Evolutionary conservation across 345 rosid species (phyloP), one percentile per base, ranked within the genome.

Genomic region (Acer yangbiense): DNA sequence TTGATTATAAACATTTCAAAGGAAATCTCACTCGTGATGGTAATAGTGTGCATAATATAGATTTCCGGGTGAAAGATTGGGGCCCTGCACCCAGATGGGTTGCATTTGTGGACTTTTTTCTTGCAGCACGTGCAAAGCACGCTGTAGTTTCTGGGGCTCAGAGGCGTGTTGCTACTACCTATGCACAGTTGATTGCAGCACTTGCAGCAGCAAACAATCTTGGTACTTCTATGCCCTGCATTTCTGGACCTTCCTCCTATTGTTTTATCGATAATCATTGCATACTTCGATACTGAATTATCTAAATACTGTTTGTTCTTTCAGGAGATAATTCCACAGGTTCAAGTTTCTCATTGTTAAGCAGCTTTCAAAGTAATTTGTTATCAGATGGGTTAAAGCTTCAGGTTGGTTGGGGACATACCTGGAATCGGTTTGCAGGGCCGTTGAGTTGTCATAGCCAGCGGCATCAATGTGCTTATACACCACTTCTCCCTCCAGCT

Each of bases 31-130:
- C 93, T 62, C 80, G 35, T 35, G 75, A 74, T 63, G 85, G 77
- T 14, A 88, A 84, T 44, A 80, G 82, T 23, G 77, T 84, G 67
- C 83, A 77, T 16, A 86, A 63, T 78, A 67, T 87, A 77, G 97
- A 85, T 64, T 96, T 92, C 77, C 88, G 98, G 83, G 87, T 81
- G 72, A 96, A 87, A 83, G 98, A 96, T 82, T 96, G 99, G 98
- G 99, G 99, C 18, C 98, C 98, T 9, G 97, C 98, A 65, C 99
- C 99, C 14, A 85, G 98, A 83, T 96, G 99, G 98, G 98, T 92
- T 81, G 99, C 99, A 20, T 92, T 96, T 88, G 99, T 96, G 64
- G 99, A 96, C 77, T 96, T 94, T 88, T 94, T 96, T 83, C 95
- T 96, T 44, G 99, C 99, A 18, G 85, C 98, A 46, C 94, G 89